Base-by-base conservation (phyloP, 1,284 basidiomycete genomes). In the Cutaneotrichosporon cutaneum region DNA sequence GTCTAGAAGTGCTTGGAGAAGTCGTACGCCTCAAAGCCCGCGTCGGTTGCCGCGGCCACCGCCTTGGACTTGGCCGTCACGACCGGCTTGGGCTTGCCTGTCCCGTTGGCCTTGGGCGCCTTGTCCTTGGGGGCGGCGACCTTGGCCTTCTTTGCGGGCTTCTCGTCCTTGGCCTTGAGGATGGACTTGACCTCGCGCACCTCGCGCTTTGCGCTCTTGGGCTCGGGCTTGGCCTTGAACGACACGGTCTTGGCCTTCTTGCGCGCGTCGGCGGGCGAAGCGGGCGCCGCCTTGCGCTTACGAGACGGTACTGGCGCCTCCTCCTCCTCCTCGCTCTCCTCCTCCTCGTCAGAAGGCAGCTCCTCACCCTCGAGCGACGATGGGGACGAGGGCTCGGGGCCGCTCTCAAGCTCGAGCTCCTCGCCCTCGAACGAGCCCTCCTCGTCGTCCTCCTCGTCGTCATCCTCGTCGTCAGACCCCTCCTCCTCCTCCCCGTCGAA, bases 341-440 rank as follows among this genome's bases (percentile, higher is more conserved):
- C 71, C 32, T 74, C 74, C 6, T 75, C 72, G 53, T 72, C 72
- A 18, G 48, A 51, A 6, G 24, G 26, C 8, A 51, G 48, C 48
- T 51, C 48, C 8, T 51, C 48, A 7, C 48, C 48, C 16, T 51
- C 48, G 21, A 70, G 58, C 48, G 73, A 70, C 6, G 72, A 75
- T 7, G 68, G 70, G 6, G 72, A 74, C 4, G 67, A 64, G 1
- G 77, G 77, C 59, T 78, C 75, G 13, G 73, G 65, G 30, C 75
- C 78, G 48, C 72, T 68, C 56, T 75, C 71, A 42, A 80, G 71
- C 18, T 75, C 73, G 52, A 78, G 61, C 66, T 76, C 75, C 45
- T 77, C 76, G 21, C 75, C 78, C 14, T 78, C 74, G 32, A 73
- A 51, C 21, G 72, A 47, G 26, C 53, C 70, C 27, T 76, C 76